Evolutionary conservation across 2,329 filamentous ascomycete genomes (phyloP).

Genomic region (Stagonosporopsis tanaceti): DNA sequence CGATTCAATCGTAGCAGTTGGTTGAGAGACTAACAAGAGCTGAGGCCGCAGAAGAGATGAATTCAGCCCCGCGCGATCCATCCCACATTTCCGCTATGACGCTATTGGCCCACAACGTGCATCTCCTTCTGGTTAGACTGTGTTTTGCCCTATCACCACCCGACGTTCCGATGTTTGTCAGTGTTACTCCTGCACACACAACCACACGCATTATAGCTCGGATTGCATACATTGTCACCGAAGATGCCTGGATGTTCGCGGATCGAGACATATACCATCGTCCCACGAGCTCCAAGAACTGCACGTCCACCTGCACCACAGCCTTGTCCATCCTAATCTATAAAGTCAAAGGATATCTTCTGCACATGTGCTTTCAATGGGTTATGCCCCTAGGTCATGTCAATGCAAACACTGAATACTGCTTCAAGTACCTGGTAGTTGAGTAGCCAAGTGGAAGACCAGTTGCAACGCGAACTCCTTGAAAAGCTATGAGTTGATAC

Average conservation of each 20-base stretch:
- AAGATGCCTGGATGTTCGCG: background rate
- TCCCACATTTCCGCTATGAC: conserved; percentile 3
- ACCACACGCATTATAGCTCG: background rate
- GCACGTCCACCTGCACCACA: no score
- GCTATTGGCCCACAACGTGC: conserved; percentile 1
- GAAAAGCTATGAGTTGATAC: background rate
- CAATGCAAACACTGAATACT: background rate
- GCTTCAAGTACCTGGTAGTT: background rate
- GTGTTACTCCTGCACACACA: background rate
- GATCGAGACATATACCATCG: background rate
- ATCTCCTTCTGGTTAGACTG: conserved; percentile 5
- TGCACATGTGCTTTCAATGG: background rate
- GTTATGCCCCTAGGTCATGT: background rate
- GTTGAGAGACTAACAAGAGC: conserved; percentile 8
- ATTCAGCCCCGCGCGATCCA: conserved; percentile 17
- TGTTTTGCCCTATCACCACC: background rate
- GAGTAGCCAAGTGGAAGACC: background rate
- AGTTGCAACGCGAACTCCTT: background rate
- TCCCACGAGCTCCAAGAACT: no score
- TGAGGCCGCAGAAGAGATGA: conserved; percentile 11
- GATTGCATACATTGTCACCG: background rate
- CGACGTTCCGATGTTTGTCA: conserved; percentile 2
- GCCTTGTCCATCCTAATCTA: background rate
- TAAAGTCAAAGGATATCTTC: background rate
- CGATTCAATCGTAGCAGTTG: conserved; percentile 10